Base-by-base conservation (phyloP, 2,329 filamentous ascomycete species). In the Exophiala viscosa region DNA sequence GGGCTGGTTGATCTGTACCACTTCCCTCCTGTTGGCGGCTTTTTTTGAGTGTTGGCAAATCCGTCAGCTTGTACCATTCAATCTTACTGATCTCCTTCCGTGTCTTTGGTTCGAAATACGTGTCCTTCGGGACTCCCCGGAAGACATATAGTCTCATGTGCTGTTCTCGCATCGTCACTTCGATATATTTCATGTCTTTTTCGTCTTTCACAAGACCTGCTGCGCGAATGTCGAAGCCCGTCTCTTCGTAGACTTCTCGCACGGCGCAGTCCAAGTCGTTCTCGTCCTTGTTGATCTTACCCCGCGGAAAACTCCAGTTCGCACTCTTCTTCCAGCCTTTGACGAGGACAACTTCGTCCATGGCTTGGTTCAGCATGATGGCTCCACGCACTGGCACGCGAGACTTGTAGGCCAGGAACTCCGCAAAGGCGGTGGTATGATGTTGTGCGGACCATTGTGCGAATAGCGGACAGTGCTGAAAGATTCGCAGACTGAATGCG, bases 231-330 rank as follows among this genome's bases (percentile, higher is more conserved):
- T 99, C 89, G 63, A 88, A 90, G 1, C 93, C 93, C 0, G 93
- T 99, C 73, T 99, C 93, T 69, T 99, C 93, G 66, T 91, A 93
- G 3, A 96, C 92, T 66, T 99, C 93, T 46, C 93, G 84, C 46
- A 96, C 81, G 18, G 95, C 93, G 69, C 95, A 99, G 66, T 93
- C 90, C 50, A 97, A 72, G 65, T 99, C 92, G 54, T 88, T 85
- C 70, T 99, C 93, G 64, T 95, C 89, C 72, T 96, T 95, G 76
- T 96, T 96, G 73, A 99, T 97, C 74, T 99, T 99, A 35, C 93
- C 95, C 45, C 92, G 78, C 0, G 93, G 93, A 54, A 99, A 99
- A 68, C 90, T 95, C 93, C 93, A 99, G 67, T 87, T 92, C 10
- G 92, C 88, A 32, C 87, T 85, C 69, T 96, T 97, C 76, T 97